Conservation (phyloP, 2,329 filamentous ascomycete species). For the Aspergillus ochraceoroseus region DNA sequence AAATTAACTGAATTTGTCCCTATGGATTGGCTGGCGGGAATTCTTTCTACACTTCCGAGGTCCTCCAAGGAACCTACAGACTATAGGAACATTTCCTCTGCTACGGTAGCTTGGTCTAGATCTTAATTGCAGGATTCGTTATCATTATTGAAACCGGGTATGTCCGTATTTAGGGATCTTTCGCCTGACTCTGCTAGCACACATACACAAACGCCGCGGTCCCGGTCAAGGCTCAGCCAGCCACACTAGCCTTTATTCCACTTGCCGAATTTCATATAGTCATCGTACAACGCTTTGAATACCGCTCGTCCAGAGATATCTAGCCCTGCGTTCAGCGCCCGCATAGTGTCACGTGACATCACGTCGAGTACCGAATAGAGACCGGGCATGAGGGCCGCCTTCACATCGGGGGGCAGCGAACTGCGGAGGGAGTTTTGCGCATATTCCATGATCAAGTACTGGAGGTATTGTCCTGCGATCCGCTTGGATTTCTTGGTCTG, state of each 20-base stretch:
- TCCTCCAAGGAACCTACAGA: no score
- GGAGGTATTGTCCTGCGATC: constrained; percentile 54
- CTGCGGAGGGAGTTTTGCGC: constrained; percentile 50
- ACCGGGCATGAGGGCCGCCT: constrained; percentile 50
- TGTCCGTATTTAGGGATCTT: no score
- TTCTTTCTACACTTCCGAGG: no score
- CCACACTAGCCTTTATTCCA: constrained; percentile 43
- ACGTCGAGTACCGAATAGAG: constrained; percentile 52
- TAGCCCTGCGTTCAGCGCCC: constrained; percentile 49
- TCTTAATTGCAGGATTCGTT: no score
- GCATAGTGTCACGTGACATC: constrained; percentile 49
- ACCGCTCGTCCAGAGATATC: constrained; percentile 50
- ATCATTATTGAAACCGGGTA: no score
- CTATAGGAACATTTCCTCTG: no score
- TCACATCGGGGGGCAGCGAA: constrained; percentile 49
- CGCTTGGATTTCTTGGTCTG: constrained; percentile 56
- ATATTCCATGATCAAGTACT: constrained; percentile 55
- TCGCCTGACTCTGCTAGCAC: no score
- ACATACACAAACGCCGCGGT: neutral
- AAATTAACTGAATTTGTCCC: no score
- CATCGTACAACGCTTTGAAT: constrained; percentile 51
- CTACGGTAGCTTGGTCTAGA: no score
- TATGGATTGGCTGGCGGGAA: no score
- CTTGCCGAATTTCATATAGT: constrained; percentile 47
- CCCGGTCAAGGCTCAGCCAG: neutral